Base-by-base conservation (phyloP, 139 green algal species). In the Diplosphaera chodatii region DNA sequence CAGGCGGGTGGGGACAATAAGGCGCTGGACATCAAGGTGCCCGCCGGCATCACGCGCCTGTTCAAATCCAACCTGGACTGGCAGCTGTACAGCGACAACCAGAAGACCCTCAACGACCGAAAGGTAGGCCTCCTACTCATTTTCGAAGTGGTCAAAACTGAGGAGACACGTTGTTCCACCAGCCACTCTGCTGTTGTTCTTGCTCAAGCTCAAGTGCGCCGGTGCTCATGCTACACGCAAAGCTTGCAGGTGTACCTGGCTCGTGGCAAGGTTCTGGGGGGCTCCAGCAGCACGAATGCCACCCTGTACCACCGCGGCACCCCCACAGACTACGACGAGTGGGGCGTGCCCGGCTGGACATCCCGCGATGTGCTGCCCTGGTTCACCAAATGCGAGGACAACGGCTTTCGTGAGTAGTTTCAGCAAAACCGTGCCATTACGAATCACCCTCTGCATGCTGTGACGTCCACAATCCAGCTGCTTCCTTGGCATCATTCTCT, bases 301-400 rank as follows among this genome's bases (percentile, higher is more conserved):
- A 96, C 90, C 2, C 81, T 97, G 65, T 97, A 97, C 85, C 80
- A 91, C 74, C 83, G 92, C 3, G 92, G 92, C 18, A 74, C 74
- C 0, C 40, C 86, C 0, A 71, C 73, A 0, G 92, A 97, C 83
- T 97, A 96, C 64, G 90, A 96, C 75, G 64, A 20, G 25, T 97
- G 92, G 92, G 82, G 77, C 40, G 73, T 96, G 65, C 59, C 77
- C 21, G 90, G 90, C 67, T 97, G 92, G 92, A 37, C 30, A 16
- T 33, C 77, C 22, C 63, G 84, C 67, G 90, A 97, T 40, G 87
- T 93, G 62, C 82, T 96, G 64, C 67, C 81, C 40, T 96, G 86
- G 83, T 97, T 96, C 63, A 72, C 90, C 0, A 64, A 68, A 20
- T 74, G 78, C 16, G 92, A 97, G 81, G 83, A 80, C 73, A 94